Evolutionary conservation across 768 basidiomycete species (phyloP), one percentile per base, ranked within the genome.

Genomic region (Suillus variegatus): DNA sequence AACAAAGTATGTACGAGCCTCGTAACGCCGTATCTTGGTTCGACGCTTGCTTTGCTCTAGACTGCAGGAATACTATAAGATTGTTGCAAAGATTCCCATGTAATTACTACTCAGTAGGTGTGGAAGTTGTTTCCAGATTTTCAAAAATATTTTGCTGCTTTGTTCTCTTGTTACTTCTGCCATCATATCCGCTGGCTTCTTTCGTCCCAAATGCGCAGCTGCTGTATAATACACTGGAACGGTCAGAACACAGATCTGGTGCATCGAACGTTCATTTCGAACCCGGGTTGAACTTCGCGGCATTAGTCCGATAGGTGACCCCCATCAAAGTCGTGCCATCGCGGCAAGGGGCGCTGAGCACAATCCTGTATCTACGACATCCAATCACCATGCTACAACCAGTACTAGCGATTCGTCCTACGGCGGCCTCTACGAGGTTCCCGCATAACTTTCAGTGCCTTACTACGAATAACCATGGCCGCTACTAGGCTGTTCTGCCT

Each of bases 61-160:
- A 16, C 22, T 47, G 12, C 10, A 47, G 13, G 32, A 32, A 6
- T 32, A 32, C 32, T 32, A 32, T 32, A 32, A 32, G 22, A 28
- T 57, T 58, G 56, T 58, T 57, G 38, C 56, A 58, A 58, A 58
- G 57, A 20, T 41, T 60, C 58, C 28, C 41, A 60, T 60, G 52
- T 54, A 54, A 28, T 14, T 56, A 8, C 36, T 38, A 38, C 35
- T n/a, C 22, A 35, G n/a, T 38, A n/a, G 36, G 20, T 60, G 41
- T 28, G 58, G 58, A 60, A 60, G 41, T 43, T 41, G 58, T 28
- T 28, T 41, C 41, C 10, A 40, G 25, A 43, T 60, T 60, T 60
- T 43, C 58, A 28, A 28, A 41, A 43, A 20, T 60, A 60, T 43
- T 60, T 43, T 60, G 18, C 25, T 43, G 18, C 18, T 28, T 28